These are phyloP conservation scores for Exutisphaerella laricina DNA, from an alignment of 2,329 filamentous ascomycete species.

Conservation along the genomic window DNA sequence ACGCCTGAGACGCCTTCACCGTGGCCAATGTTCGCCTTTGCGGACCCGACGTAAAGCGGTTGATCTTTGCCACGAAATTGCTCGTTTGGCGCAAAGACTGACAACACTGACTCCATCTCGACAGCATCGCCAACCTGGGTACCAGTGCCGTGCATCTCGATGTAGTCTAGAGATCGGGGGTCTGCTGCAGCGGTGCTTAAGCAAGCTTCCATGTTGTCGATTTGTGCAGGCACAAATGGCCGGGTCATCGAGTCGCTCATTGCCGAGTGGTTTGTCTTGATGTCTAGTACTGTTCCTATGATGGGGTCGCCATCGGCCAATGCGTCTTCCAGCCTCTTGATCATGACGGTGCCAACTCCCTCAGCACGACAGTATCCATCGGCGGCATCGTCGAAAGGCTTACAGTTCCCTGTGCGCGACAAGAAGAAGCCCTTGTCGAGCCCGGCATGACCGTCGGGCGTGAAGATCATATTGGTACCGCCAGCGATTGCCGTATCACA, in stretches of 20 bases:
- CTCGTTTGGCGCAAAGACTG: conserved; percentile 11
- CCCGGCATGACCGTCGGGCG: conserved; percentile 1
- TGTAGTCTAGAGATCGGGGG: conserved; percentile 3
- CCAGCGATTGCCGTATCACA: conserved; percentile 19
- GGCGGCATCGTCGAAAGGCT: conserved; percentile 24
- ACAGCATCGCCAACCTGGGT: conserved; percentile 4
- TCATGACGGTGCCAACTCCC: conserved; percentile 16
- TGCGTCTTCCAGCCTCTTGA: conserved; percentile 25
- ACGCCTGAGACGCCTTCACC: conserved; percentile 28
- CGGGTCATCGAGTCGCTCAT: conserved; percentile 17
- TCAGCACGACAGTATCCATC: conserved; percentile 28
- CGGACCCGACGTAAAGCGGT: conserved; percentile 20
- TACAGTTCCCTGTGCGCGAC: conserved; percentile 19
- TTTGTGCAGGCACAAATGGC: conserved; percentile 14
- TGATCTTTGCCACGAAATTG: background rate
- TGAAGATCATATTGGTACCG: conserved; percentile 7
- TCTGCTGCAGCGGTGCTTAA: conserved; percentile 5
- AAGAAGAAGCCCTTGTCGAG: conserved; percentile 22
- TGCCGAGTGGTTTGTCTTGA: conserved; percentile 25
- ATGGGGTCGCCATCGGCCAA: conserved; percentile 25
- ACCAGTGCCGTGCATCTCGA: conserved; percentile 5
- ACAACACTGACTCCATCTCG: conserved; percentile 13
- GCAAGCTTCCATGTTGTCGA: background rate
- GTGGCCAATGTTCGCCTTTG: conserved; percentile 28
- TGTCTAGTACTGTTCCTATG: conserved; percentile 26